phyloP scores from a whole-genome alignment of 2,329 filamentous ascomycete genomes.

The Microdochium nivale region DNA sequence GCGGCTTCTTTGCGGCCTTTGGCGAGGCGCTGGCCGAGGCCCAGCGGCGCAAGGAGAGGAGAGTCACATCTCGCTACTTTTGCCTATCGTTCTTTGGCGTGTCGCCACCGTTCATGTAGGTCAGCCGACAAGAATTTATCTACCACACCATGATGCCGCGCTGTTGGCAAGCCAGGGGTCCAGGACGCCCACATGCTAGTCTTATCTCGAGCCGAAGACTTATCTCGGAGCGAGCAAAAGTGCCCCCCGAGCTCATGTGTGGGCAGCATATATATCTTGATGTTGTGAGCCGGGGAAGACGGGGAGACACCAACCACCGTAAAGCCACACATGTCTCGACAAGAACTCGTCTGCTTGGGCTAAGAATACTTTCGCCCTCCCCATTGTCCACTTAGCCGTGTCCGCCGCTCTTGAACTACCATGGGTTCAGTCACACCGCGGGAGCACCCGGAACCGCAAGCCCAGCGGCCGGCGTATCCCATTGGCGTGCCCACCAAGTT shows the following conservation, averaged over 20 bases:
- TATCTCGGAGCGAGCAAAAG: neutral
- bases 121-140: slow-evolving; percentile 1
- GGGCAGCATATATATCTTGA: too few species aligned
- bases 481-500: slow-evolving; percentile 9
- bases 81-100: slow-evolving; percentile 11
- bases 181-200: neutral
- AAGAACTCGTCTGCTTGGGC: too few species aligned
- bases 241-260: too few species aligned
- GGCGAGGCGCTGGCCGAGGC: slow-evolving; percentile 7
- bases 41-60: slow-evolving; percentile 10
- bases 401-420: too few species aligned
- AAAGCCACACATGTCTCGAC: too few species aligned
- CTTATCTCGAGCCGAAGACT: neutral
- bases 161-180: too few species aligned
- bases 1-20: slow-evolving; percentile 10
- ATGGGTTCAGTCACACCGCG: neutral
- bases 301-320: too few species aligned
- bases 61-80: slow-evolving; percentile 13
- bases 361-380: too few species aligned
- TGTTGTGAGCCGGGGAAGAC: too few species aligned
- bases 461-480: slow-evolving; percentile 7
- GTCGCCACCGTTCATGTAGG: slow-evolving; percentile 9
- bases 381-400: too few species aligned
- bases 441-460: too few species aligned
- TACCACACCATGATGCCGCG: too few species aligned